phyloP scores from a whole-genome alignment of 2,329 filamentous ascomycete genomes.

The Microsporum audouinii region DNA sequence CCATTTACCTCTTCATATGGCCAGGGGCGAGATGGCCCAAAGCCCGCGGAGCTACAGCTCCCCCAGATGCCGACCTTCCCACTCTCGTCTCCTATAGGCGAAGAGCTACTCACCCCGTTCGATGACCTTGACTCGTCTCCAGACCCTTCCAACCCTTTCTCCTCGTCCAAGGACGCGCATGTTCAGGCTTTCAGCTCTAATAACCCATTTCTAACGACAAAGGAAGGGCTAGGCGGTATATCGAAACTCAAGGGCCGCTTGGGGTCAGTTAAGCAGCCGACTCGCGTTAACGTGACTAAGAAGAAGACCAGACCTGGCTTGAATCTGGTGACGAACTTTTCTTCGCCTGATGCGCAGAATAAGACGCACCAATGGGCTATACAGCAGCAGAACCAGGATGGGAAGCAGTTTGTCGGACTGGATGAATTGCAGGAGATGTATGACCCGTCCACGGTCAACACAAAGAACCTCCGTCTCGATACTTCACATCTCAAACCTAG shows the following conservation, averaged over 20 bases:
- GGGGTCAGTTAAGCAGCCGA: neutral
- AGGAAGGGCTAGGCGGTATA: neutral
- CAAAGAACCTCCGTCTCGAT: constrained; percentile 8
- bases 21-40: neutral
- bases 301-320: constrained; percentile 28
- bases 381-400: constrained; percentile 5
- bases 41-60: constrained; percentile 11
- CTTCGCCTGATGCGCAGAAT: constrained; percentile 9
- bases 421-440: neutral
- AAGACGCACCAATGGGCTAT: neutral
- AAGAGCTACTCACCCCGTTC: constrained; percentile 31
- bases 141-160: constrained; percentile 22
- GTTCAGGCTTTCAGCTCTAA: neutral
- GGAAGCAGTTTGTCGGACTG: neutral
- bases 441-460: neutral
- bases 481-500: neutral
- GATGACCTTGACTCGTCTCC: constrained; percentile 22
- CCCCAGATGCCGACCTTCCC: constrained; percentile 30
- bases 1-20: neutral
- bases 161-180: constrained; percentile 21
- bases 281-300: neutral
- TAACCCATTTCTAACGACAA: neutral
- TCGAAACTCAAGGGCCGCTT: neutral
- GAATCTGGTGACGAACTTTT: constrained; percentile 35
- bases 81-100: constrained; percentile 34